These are phyloP conservation scores for Psilocybe sp. DNA, from an alignment of 768 basidiomycete genomes.

Conservation along the genomic window DNA sequence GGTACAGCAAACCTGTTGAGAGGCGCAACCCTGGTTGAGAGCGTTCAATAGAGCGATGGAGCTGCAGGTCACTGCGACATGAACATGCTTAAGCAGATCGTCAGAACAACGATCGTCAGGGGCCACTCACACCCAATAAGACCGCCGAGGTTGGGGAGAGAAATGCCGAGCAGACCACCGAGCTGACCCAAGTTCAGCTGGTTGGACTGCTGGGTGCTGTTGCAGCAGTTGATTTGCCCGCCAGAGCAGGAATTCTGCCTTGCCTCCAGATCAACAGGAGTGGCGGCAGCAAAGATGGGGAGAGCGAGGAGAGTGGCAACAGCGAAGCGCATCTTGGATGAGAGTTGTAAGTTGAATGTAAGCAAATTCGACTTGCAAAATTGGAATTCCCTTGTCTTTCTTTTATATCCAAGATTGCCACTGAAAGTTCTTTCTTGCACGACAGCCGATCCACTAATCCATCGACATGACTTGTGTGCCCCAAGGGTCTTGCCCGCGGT, in stretches of 20 bases:
- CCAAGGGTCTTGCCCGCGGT: too few relatives aligned
- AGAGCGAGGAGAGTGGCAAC: slow-evolving; percentile 8
- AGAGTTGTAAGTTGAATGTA: not conserved
- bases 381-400: too few relatives aligned
- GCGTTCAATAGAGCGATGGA: not conserved
- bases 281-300: slow-evolving; percentile 12
- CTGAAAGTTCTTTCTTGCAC: too few relatives aligned
- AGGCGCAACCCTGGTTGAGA: slow-evolving; percentile 2
- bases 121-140: slow-evolving; percentile 8
- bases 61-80: not conserved
- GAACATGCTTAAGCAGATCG: not conserved
- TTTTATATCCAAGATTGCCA: too few relatives aligned
- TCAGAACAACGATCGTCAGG: not conserved
- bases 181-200: slow-evolving; percentile 8
- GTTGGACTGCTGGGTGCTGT: not conserved
- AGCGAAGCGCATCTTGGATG: slow-evolving; percentile 7
- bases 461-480: too few relatives aligned
- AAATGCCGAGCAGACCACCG: slow-evolving; percentile 8
- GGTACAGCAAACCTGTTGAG: slow-evolving; percentile 16
- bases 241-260: slow-evolving; percentile 4
- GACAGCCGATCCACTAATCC: too few relatives aligned
- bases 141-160: slow-evolving; percentile 7
- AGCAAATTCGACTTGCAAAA: not conserved
- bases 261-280: slow-evolving; percentile 2
- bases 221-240: not conserved